Evolutionary conservation across 1,284 basidiomycete genomes (phyloP), one percentile per base, ranked within the genome.

Genomic region (Ceratobasidium sp.): DNA sequence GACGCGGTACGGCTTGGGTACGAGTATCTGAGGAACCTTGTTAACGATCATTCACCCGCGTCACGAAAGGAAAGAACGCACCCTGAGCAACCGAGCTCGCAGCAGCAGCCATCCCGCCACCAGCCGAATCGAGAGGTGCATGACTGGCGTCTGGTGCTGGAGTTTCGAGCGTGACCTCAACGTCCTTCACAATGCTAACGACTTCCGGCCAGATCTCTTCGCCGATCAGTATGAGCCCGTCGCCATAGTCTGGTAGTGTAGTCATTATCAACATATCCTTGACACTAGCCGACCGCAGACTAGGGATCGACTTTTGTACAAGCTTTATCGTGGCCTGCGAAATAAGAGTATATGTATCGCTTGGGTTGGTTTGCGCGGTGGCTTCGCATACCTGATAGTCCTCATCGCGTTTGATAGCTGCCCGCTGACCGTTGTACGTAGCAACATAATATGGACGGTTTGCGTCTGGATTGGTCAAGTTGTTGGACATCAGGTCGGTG

Each of bases 151-250:
- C 34, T 37, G 13, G n/a, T n/a, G n/a, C n/a, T 56, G 9, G 14
- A 13, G 13, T 14, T 16, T 62, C 59, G 2, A 46, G 16, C 5
- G 39, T 62, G 41, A 62, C 22, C 13, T 62, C 14, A 2, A 62
- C 37, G 1, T 24, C 8, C 37, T 62, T 62, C 16, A 62, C 31
- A 4, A 9, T 14, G 2, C 14, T n/a, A 27, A 46, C 41, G 2
- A 62, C 39, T 11, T 62, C 59, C 22, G 59, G 41, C 59, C 59
- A 62, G 31, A 46, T 62, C 41, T 62, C 59, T 46, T 62, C 59
- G 41, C 39, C 27, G 24, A 62, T 62, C 41, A 46, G 31, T 6
- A 46, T 39, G 2, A 43, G 39, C 24, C n/a, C n/a, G 41, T 62
- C 39, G 11, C 41, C 37, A 29, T 62, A 62, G 2, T 62, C 59